Conservation (phyloP, 495 filamentous ascomycete species). For the Niebla homalea region DNA sequence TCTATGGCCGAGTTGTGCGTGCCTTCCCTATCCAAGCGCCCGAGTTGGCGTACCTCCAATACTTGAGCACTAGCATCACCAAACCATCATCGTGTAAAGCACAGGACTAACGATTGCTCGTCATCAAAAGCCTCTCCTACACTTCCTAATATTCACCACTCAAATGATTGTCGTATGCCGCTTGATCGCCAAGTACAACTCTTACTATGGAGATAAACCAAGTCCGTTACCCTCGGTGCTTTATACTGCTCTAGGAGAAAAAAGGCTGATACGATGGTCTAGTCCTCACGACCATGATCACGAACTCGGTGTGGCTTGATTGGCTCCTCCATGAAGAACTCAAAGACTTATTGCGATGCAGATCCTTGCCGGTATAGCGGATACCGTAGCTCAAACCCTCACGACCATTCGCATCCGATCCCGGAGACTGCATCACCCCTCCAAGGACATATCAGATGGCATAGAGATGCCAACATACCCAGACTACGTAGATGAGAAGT, state of each 20-base stretch:
- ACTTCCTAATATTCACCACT: conserved; percentile 71
- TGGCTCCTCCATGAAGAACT: neutral
- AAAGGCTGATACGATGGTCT: conserved; percentile 18
- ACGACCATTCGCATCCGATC: conserved; percentile 65
- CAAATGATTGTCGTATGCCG: conserved; percentile 77
- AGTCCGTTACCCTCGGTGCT: conserved; percentile 33
- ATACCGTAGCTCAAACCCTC: conserved; percentile 89
- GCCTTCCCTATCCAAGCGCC: conserved; percentile 1
- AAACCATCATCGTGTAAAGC: neutral
- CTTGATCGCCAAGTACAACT: conserved; percentile 75
- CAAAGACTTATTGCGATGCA: conserved; percentile 19
- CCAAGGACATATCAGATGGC: conserved; percentile 57
- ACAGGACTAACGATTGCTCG: conserved; percentile 16
- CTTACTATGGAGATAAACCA: conserved; percentile 79
- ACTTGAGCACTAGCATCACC: neutral
- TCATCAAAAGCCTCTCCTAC: conserved; percentile 61
- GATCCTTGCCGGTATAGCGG: conserved; percentile 80
- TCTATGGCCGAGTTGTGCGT: conserved; percentile 70
- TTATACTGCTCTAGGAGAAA: neutral
- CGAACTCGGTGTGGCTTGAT: conserved; percentile 62
- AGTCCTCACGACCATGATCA: conserved; percentile 97
- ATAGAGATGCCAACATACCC: conserved; percentile 77
- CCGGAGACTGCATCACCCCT: conserved; percentile 38
- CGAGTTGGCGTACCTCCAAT: conserved; percentile 10
- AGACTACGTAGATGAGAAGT: conserved; percentile 50